These are phyloP conservation scores for Aspergillus quadricinctus DNA, from an alignment of 2,329 filamentous ascomycete genomes.

Conservation along the genomic window DNA sequence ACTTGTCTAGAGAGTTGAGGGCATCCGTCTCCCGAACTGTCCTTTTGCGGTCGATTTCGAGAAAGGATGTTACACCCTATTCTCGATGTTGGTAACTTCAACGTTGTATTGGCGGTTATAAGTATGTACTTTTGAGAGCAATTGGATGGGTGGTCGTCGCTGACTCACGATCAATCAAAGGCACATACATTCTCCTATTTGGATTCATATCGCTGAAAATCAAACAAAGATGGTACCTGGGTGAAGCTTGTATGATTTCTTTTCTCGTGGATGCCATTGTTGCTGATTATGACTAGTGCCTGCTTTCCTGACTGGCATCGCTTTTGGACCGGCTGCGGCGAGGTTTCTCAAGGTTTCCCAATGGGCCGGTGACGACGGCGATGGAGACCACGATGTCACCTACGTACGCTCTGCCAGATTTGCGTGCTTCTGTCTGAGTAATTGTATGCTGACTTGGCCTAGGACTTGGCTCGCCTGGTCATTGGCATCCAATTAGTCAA, in stretches of 20 bases:
- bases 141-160: neutral
- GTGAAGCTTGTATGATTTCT: constrained; percentile 33
- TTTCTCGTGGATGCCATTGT: neutral
- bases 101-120: constrained; percentile 30
- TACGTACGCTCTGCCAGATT: constrained; percentile 28
- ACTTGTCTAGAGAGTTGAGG: neutral
- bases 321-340: constrained; percentile 52
- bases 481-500: constrained; percentile 62
- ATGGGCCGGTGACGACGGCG: constrained; percentile 33
- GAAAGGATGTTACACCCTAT: constrained; percentile 31
- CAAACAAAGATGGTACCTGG: constrained; percentile 38
- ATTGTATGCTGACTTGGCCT: constrained; percentile 2
- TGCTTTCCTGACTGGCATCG: constrained; percentile 51
- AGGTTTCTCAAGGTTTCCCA: constrained; percentile 48
- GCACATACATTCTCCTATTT: constrained; percentile 29
- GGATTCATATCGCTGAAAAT: constrained; percentile 34
- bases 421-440: neutral
- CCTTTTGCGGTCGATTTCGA: neutral
- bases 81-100: constrained; percentile 32
- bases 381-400: constrained; percentile 37
- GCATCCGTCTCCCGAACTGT: neutral
- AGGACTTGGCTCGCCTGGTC: constrained; percentile 54
- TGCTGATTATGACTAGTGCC: constrained; percentile 42
- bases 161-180: constrained; percentile 16
- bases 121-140: constrained; percentile 17